Evolutionary conservation across 116 monocot species (phyloP).

Genomic region (Zostera marina): DNA sequence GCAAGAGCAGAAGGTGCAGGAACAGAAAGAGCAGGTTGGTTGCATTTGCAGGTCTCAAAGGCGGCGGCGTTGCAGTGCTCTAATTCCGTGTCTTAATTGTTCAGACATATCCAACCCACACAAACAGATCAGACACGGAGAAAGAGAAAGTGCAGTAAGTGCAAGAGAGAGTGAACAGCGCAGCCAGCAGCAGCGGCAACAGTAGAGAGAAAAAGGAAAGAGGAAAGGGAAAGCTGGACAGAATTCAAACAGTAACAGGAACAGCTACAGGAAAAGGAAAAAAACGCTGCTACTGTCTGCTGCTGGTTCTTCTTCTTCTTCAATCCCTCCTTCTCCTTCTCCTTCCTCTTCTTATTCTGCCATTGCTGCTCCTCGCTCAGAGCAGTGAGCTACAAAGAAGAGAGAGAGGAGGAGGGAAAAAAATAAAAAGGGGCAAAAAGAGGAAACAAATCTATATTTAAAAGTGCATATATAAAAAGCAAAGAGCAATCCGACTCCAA

Average conservation of each 20-base stretch:
- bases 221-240: no score
- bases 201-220: not conserved
- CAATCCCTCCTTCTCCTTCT: no score
- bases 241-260: no score
- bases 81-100: constrained; percentile 26
- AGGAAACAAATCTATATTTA: not conserved
- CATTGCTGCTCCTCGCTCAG: not conserved
- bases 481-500: constrained; percentile 3
- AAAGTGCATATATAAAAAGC: constrained; percentile 8
- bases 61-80: constrained; percentile 20
- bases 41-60: constrained; percentile 10
- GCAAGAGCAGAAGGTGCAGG: constrained; percentile 1
- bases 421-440: not conserved
- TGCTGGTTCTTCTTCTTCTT: no score
- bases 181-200: not conserved
- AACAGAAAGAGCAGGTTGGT: constrained; percentile 1
- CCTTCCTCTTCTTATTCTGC: no score
- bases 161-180: constrained; percentile 2
- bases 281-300: no score
- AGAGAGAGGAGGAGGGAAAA: not conserved
- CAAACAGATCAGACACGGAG: constrained; percentile 7
- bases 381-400: not conserved
- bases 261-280: no score
- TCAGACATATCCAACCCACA: constrained; percentile 4
- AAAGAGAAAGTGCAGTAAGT: constrained; percentile 1